These are phyloP conservation scores for Metschnikowia peoriensis DNA, from an alignment of 805 yeast genomes.

Conservation along the genomic window DNA sequence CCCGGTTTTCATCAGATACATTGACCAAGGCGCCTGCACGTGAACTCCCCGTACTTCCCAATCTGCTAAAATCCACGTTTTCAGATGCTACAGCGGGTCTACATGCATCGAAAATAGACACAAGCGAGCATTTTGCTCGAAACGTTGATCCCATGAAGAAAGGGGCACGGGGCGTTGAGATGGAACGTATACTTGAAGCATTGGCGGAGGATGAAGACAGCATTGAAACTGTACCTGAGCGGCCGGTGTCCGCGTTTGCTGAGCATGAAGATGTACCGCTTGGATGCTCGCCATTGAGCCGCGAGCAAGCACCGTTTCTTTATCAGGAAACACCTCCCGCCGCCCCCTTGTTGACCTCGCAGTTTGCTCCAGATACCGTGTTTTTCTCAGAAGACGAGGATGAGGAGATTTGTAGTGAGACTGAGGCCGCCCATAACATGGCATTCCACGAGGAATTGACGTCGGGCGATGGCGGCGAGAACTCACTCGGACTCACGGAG, in stretches of 20 bases:
- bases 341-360: conserved; percentile 16
- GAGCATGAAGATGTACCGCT: conserved; percentile 7
- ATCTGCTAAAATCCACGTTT: conserved; percentile 1
- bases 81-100: conserved; percentile 16
- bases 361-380: conserved; percentile 24
- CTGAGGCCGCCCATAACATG: conserved; percentile 8
- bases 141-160: conserved; percentile 30
- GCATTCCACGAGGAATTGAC: conserved; percentile 9
- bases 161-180: not conserved
- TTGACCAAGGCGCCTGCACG: conserved; percentile 19
- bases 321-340: conserved; percentile 23
- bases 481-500: conserved; percentile 28
- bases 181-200: conserved; percentile 17
- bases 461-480: conserved; percentile 7
- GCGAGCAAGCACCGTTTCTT: conserved; percentile 19
- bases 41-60: not conserved
- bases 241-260: conserved; percentile 18
- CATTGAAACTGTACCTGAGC: conserved; percentile 49
- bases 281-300: conserved; percentile 30
- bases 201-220: conserved; percentile 35
- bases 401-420: conserved; percentile 8
- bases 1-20: conserved; percentile 25
- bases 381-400: conserved; percentile 13
- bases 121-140: not conserved
- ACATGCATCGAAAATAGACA: conserved; percentile 20